A percentile compares a stretch with the other conserved stretches of the same genome.
Evolutionary conservation across 2,329 filamentous ascomycete genomes (phyloP).

Genomic region (Alternaria triticina): DNA sequence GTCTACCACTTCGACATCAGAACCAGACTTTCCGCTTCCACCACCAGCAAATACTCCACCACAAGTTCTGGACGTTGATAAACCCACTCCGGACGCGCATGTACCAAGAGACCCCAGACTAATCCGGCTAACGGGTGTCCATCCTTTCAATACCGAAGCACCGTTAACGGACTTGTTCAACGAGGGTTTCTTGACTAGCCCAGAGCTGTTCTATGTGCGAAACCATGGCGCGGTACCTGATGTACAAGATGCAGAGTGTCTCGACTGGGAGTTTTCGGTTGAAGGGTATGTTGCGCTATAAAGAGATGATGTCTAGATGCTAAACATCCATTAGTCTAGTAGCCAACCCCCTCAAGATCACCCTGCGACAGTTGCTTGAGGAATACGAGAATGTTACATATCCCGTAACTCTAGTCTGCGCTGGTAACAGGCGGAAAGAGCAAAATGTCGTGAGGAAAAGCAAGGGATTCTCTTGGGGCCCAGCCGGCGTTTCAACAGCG

Average conservation of each 20-base stretch:
- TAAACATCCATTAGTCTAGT: conserved; percentile 63
- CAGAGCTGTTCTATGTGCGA: conserved; percentile 88
- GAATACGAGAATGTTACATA: conserved; percentile 83
- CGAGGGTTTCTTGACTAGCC: conserved; percentile 83
- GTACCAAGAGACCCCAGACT: conserved; percentile 80
- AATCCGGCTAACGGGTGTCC: conserved; percentile 84
- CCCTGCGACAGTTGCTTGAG: conserved; percentile 72
- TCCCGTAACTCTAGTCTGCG: conserved; percentile 88
- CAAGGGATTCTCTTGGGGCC: conserved; percentile 93
- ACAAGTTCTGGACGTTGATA: conserved; percentile 73
- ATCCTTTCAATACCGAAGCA: conserved; percentile 90
- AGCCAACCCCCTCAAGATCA: conserved; percentile 74
- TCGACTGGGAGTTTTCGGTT: conserved; percentile 81
- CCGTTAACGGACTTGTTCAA: conserved; percentile 80
- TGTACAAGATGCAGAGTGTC: conserved; percentile 73
- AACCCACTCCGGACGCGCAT: conserved; percentile 82
- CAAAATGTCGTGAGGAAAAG: conserved; percentile 90
- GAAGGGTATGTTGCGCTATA: conserved; percentile 63
- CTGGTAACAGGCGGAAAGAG: conserved; percentile 90
- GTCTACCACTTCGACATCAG: conserved; percentile 21
- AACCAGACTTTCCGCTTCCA: conserved; percentile 67
- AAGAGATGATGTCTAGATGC: background rate
- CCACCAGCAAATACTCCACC: conserved; percentile 65
- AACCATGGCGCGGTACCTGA: conserved; percentile 86
- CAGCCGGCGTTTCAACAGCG: conserved; percentile 84